Base-by-base conservation (phyloP, 805 yeast species). In the Candida manassasensis region DNA sequence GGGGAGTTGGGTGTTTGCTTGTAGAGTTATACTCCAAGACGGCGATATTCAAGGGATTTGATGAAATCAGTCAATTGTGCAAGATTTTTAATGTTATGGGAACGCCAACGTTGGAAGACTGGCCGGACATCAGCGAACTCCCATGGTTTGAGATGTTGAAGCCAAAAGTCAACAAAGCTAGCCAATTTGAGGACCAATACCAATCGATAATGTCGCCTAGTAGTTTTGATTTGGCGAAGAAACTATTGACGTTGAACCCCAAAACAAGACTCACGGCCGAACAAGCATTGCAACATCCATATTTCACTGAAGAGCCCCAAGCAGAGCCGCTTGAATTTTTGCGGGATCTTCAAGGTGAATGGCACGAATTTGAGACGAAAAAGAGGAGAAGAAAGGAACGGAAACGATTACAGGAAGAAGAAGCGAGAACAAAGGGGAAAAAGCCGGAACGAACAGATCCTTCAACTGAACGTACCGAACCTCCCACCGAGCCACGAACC, bases 361-460 rank as follows among this genome's bases (percentile, higher is more conserved):
- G 97, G 93, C 98, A 90, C 54, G 98, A 90, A 53, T 90, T 83
- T 57, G 98, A 90, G 51, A 93, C 96, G 2, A 88, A 90, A 57
- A 81, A 79, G 61, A 74, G 83, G 48, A 67, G 85, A 42, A 63
- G 81, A 39, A 64, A 66, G 41, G 75, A 69, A 44, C 49, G 72
- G 21, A 64, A 65, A 41, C 29, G 29, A 10, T 45, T 67, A 38
- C 29, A 58, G 18, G 65, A 61, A 39, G 69, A 63, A 19, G 53
- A 50, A 29, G 21, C 36, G 33, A 35, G 45, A 33, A 31, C 37
- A 14, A 28, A 32, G 21, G 19, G 25, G 12, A 9, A 11, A 29
- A 16, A 9, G 10, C 12, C 6, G 19, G 29, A 13, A 13, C 6
- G 17, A 12, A 27, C 29, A 6, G 29, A 14, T 4, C 29, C 33